Conservation (phyloP, 805 yeast species). For the Candida arabinofermentans region DNA sequence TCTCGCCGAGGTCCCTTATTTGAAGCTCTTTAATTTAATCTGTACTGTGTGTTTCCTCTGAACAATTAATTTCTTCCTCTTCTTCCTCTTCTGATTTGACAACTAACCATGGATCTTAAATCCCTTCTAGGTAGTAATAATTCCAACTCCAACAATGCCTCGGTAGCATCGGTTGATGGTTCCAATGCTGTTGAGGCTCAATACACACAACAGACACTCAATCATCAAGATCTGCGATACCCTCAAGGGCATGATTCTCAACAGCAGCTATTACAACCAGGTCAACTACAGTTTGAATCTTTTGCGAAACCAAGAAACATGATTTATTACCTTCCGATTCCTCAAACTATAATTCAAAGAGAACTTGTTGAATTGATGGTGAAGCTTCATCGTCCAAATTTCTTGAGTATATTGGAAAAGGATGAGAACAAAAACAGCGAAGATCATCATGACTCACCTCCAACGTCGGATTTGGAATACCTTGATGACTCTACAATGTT, state of each 20-base stretch:
- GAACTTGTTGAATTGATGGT: slow-evolving; percentile 41
- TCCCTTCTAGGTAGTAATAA: background rate
- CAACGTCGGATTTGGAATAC: slow-evolving; percentile 4
- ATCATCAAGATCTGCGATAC: background rate
- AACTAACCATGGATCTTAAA: slow-evolving; percentile 1
- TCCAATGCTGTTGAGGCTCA: background rate
- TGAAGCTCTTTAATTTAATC: no score
- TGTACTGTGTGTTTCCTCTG: no score
- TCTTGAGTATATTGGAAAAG: slow-evolving; percentile 9
- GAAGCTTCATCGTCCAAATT: slow-evolving; percentile 35
- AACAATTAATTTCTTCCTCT: no score
- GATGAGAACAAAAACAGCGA: background rate
- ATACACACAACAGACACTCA: background rate
- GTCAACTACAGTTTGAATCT: background rate
- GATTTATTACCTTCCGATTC: slow-evolving; percentile 36
- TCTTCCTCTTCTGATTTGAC: no score
- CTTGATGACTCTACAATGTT: slow-evolving; percentile 33
- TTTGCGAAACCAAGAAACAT: slow-evolving; percentile 12
- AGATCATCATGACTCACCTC: background rate
- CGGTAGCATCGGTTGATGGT: no score
- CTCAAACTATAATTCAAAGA: slow-evolving; percentile 40
- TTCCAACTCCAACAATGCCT: background rate
- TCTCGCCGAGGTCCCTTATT: no score
- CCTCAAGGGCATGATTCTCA: background rate
- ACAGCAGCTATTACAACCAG: background rate